Evolutionary conservation across 2,329 filamentous ascomycete species (phyloP).

Genomic region (Arthrobotrys iridis): DNA sequence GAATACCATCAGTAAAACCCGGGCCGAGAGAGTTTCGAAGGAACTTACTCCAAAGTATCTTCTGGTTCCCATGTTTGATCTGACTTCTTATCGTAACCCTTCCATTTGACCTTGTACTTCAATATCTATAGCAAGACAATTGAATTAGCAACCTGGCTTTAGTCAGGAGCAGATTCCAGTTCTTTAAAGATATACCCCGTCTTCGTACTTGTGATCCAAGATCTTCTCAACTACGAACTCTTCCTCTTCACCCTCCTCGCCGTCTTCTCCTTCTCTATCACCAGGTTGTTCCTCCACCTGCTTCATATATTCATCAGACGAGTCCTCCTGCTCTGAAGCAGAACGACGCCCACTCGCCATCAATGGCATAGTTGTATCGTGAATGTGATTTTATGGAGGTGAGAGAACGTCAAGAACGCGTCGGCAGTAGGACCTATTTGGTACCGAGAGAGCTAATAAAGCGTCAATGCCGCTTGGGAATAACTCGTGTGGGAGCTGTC

Average conservation of each 20-base stretch:
- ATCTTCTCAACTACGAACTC: slow-evolving; percentile 40
- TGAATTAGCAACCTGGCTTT: not conserved
- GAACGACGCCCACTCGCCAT: slow-evolving; percentile 25
- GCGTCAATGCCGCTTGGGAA: not conserved
- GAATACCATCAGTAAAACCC: not conserved
- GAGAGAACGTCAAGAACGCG: slow-evolving; percentile 21
- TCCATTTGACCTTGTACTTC: slow-evolving; percentile 74
- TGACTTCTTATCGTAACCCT: slow-evolving; percentile 75
- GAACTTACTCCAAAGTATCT: slow-evolving; percentile 67
- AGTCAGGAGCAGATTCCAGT: not conserved
- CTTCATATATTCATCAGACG: slow-evolving; percentile 43
- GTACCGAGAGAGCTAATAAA: not conserved
- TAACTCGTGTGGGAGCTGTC: not conserved
- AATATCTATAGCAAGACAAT: slow-evolving; percentile 19
- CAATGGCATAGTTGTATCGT: slow-evolving; percentile 28
- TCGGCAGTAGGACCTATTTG: not conserved
- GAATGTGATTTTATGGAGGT: not conserved
- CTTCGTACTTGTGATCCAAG: slow-evolving; percentile 35
- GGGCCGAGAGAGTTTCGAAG: not conserved
- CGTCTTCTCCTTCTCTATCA: slow-evolving; percentile 17
- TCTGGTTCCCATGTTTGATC: slow-evolving; percentile 84
- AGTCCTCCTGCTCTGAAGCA: slow-evolving; percentile 27
- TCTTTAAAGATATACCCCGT: slow-evolving; percentile 21
- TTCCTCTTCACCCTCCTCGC: slow-evolving; percentile 1
- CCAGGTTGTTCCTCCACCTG: slow-evolving; percentile 12